A percentile compares a stretch with the other conserved stretches of the same genome.
Conservation (phyloP, 2,329 filamentous ascomycete species). For the Huntiella abstrusa region DNA sequence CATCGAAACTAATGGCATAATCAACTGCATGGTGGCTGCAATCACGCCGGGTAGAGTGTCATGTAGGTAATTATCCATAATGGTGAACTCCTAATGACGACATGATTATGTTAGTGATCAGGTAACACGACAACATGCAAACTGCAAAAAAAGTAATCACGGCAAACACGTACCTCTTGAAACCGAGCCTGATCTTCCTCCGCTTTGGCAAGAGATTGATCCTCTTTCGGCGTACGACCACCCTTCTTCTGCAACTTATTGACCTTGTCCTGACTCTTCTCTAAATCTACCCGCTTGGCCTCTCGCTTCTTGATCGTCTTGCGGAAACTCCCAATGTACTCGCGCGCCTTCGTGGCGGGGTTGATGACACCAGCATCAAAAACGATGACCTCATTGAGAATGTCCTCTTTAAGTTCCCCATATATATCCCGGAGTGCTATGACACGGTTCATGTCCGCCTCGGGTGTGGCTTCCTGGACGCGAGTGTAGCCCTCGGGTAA, state of each 20-base stretch:
- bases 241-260: conserved; percentile 52
- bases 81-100: conserved; percentile 44
- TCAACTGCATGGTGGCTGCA: conserved; percentile 49
- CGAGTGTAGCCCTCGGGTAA: conserved; percentile 25
- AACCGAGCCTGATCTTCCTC: conserved; percentile 49
- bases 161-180: conserved; percentile 33
- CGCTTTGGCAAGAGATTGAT: conserved; percentile 48
- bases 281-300: conserved; percentile 64
- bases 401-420: conserved; percentile 49
- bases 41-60: conserved; percentile 54
- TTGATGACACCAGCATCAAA: conserved; percentile 53
- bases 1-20: conserved; percentile 49
- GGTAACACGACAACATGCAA: neutral
- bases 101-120: no score
- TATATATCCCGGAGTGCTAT: conserved; percentile 47
- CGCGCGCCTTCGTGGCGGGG: conserved; percentile 50
- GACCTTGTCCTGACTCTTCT: conserved; percentile 54
- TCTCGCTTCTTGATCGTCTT: conserved; percentile 76
- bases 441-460: conserved; percentile 43
- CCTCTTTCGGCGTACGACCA: conserved; percentile 53
- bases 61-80: conserved; percentile 56
- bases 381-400: conserved; percentile 49
- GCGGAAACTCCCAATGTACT: conserved; percentile 50
- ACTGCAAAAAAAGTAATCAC: neutral
- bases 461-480: conserved; percentile 31